Evolutionary conservation across 805 yeast species (phyloP).

Genomic region (Nakazawaea ambrosiae): DNA sequence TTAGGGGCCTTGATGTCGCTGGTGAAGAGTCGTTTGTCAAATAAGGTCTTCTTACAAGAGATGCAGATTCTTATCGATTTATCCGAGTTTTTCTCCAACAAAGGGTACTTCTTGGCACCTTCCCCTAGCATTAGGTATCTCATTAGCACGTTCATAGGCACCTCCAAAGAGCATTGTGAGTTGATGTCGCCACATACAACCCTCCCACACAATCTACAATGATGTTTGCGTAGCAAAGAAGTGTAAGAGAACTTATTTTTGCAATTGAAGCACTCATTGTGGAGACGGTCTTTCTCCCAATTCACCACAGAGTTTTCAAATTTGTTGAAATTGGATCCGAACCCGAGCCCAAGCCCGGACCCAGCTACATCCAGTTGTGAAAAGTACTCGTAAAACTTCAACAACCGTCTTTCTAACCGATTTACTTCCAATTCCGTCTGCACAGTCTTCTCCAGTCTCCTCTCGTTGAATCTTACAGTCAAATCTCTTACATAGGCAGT

Average conservation of each 20-base stretch:
- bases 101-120: constrained; percentile 20
- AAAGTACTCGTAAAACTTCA: constrained; percentile 27
- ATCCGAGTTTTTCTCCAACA: constrained; percentile 12
- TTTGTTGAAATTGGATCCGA: constrained; percentile 16
- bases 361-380: no score
- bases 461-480: constrained; percentile 31
- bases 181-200: constrained; percentile 66
- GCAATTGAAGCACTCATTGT: constrained; percentile 59
- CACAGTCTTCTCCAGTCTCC: constrained; percentile 39
- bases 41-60: constrained; percentile 57
- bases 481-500: constrained; percentile 38
- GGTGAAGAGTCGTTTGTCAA: constrained; percentile 44
- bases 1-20: constrained; percentile 29
- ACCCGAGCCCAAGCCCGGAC: constrained; percentile 6
- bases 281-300: constrained; percentile 57
- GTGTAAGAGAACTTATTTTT: constrained; percentile 45
- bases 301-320: constrained; percentile 43
- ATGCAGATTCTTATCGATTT: constrained; percentile 55
- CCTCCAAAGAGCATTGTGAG: constrained; percentile 66
- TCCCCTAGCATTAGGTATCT: constrained; percentile 26
- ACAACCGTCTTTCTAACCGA: constrained; percentile 54
- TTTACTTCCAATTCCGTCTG: constrained; percentile 44
- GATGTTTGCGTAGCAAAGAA: constrained; percentile 62
- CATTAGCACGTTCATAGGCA: constrained; percentile 41
- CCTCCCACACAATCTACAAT: constrained; percentile 83